These are phyloP conservation scores for Dothideomycetidae sp. DNA, from an alignment of 2,329 filamentous ascomycete species.

Conservation along the genomic window DNA sequence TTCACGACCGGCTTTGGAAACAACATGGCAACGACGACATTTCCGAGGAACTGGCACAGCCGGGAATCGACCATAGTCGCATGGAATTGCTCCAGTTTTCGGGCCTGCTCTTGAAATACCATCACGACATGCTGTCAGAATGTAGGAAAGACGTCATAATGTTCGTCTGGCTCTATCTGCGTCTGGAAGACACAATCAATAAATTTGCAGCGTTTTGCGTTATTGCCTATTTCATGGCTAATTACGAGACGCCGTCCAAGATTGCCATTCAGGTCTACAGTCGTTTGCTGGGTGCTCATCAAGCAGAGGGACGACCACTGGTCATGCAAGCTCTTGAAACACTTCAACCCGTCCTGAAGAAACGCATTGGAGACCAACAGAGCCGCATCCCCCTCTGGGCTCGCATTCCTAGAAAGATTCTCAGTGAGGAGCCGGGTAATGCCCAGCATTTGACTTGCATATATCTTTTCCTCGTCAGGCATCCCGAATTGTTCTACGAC, in stretches of 20 bases:
- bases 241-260: constrained; percentile 91
- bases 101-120: constrained; percentile 88
- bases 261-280: constrained; percentile 94
- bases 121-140: constrained; percentile 75
- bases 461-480: constrained; percentile 88
- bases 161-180: constrained; percentile 97
- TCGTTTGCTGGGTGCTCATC: constrained; percentile 77
- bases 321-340: constrained; percentile 92
- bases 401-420: constrained; percentile 72
- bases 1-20: constrained; percentile 89
- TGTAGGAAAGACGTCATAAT: constrained; percentile 96
- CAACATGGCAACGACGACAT: constrained; percentile 63
- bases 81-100: constrained; percentile 95
- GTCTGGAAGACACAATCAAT: constrained; percentile 97
- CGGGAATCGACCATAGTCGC: constrained; percentile 84
- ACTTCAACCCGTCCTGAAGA: constrained; percentile 84
- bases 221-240: constrained; percentile 92
- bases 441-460: constrained; percentile 93
- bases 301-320: constrained; percentile 81
- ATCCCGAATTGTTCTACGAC: constrained; percentile 89
- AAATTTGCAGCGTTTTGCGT: constrained; percentile 97
- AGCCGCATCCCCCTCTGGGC: constrained; percentile 72
- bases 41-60: constrained; percentile 67
- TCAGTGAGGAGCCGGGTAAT: constrained; percentile 90
- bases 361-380: constrained; percentile 59